Conservation (phyloP, 257 asterid species). For the Gardenia jasminoides region DNA sequence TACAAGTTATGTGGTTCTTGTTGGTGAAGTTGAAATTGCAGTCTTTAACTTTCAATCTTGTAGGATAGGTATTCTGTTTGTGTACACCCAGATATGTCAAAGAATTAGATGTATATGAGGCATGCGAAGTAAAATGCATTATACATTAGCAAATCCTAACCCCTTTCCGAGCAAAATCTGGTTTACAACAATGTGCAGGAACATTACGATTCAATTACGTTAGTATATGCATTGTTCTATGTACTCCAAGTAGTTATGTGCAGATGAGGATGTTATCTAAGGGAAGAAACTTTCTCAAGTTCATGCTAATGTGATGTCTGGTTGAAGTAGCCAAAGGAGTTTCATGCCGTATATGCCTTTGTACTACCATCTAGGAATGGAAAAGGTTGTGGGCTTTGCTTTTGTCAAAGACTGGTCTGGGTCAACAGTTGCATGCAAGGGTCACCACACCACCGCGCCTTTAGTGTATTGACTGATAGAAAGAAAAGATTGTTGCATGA, state of each 20-base stretch:
- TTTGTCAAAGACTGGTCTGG: background rate
- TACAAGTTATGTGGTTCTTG: background rate
- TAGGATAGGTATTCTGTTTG: background rate
- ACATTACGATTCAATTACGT: background rate
- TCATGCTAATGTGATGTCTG: background rate
- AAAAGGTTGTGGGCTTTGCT: background rate
- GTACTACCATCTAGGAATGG: background rate
- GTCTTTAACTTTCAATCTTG: background rate
- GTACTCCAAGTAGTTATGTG: background rate
- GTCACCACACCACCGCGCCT: background rate
- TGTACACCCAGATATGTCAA: too few relatives aligned
- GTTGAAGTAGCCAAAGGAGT: background rate
- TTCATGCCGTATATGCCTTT: background rate
- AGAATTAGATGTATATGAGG: background rate
- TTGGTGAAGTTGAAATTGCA: background rate
- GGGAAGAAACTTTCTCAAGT: background rate
- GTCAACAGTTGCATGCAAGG: background rate
- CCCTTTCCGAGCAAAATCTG: background rate
- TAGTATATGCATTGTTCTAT: background rate
- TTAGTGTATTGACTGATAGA: background rate
- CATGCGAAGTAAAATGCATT: background rate
- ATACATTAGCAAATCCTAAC: background rate
- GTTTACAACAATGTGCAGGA: background rate
- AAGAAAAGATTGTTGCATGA: background rate
- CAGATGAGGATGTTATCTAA: background rate